Conservation (phyloP, 495 filamentous ascomycete genomes). For the Lasiosphaeriaceae sp. region DNA sequence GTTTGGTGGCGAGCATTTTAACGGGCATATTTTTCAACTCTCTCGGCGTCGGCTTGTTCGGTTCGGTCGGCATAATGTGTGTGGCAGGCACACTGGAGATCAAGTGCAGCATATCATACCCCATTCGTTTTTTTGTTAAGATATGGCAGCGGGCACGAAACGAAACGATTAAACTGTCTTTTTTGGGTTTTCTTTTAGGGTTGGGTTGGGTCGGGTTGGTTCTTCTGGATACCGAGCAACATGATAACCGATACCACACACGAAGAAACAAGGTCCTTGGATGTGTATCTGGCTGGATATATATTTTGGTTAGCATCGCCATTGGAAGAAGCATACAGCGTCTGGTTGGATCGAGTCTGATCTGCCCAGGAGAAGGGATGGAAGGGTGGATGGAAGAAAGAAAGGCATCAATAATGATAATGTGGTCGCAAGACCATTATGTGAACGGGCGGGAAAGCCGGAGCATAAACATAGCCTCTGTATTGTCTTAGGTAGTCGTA, state of each 20-base stretch:
- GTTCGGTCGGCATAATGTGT: not conserved
- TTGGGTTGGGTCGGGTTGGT: not conserved
- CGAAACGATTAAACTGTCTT: not conserved
- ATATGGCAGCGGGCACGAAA: not conserved
- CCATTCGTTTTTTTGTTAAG: not conserved
- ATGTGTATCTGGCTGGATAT: too few species aligned
- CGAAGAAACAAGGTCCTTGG: too few species aligned
- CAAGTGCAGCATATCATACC: not conserved
- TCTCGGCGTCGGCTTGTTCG: too few species aligned
- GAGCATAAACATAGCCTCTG: too few species aligned
- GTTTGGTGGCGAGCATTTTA: not conserved
- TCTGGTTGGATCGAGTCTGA: not conserved
- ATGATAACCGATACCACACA: too few species aligned
- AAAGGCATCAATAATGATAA: not conserved
- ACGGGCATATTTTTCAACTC: not conserved
- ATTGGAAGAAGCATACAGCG: not conserved
- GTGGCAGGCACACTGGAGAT: not conserved
- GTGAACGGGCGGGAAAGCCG: not conserved
- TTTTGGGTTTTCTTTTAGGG: not conserved
- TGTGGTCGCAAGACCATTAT: not conserved
- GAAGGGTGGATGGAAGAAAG: not conserved
- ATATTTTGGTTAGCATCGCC: too few species aligned
- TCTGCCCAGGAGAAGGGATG: not conserved
- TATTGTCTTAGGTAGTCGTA: too few species aligned
- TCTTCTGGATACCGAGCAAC: too few species aligned